phyloP scores from a whole-genome alignment of 345 rosid species.

The Zanthoxylum bungeanum region DNA sequence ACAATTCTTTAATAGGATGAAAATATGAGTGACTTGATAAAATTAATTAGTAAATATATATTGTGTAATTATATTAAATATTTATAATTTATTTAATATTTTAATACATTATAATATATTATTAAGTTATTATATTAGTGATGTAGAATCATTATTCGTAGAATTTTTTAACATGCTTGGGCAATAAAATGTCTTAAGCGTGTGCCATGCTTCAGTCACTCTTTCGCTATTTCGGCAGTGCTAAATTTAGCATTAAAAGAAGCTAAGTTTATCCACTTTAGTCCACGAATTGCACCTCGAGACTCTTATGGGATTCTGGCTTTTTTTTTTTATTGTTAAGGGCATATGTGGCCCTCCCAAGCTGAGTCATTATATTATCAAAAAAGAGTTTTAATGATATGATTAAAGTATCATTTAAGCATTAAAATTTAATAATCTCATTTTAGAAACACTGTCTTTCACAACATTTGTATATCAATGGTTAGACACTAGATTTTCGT shows the following conservation, averaged over 20 bases:
- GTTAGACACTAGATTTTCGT: no score
- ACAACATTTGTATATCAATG: not conserved
- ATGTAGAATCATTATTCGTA: no score
- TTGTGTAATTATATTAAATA: no score
- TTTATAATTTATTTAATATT: no score
- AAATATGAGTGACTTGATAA: no score
- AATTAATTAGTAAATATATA: no score
- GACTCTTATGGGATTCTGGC: not conserved
- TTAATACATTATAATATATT: no score
- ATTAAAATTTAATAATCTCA: no score
- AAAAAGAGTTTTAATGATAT: not conserved
- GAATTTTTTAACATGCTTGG: conserved; percentile 6
- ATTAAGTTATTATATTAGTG: no score
- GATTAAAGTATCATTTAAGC: not conserved
- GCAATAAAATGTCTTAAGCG: not conserved
- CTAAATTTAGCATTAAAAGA: not conserved
- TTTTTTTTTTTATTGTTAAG: not conserved
- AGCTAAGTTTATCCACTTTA: not conserved
- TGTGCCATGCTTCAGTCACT: not conserved
- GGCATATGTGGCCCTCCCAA: not conserved
- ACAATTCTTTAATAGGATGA: no score
- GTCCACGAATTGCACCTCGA: not conserved
- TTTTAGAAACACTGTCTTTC: not conserved
- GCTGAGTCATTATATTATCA: not conserved
- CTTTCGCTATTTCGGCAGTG: not conserved